These are phyloP conservation scores for Theileria sp. DNA, from an alignment of 169 alveolate genomes.

Conservation along the genomic window DNA sequence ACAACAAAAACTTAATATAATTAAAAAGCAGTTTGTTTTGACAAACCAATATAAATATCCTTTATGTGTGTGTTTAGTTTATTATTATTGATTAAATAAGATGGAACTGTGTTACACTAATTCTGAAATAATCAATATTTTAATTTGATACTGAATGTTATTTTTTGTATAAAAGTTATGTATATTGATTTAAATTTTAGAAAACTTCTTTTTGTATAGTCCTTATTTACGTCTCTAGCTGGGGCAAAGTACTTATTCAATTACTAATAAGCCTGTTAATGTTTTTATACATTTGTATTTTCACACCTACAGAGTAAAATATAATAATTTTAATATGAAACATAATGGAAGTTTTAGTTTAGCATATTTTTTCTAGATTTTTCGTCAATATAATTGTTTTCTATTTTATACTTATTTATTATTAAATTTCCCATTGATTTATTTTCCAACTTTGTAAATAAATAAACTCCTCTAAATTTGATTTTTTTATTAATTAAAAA, in stretches of 20 bases:
- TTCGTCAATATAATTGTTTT: not conserved
- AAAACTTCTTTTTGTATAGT: not conserved
- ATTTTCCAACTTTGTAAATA: not conserved
- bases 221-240: slow-evolving; percentile 11
- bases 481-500: slow-evolving; percentile 1
- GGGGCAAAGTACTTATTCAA: slow-evolving; percentile 6
- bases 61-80: not conserved
- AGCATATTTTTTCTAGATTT: not conserved
- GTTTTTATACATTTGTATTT: not conserved
- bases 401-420: not conserved
- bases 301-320: not conserved
- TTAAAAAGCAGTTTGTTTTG: not conserved
- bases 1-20: not conserved
- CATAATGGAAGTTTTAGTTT: slow-evolving; percentile 14
- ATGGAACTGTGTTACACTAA: not conserved
- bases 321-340: not conserved
- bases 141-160: not conserved
- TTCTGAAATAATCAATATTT: not conserved
- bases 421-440: not conserved
- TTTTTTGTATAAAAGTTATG: not conserved
- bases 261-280: not conserved
- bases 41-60: not conserved
- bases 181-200: not conserved
- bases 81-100: not conserved
- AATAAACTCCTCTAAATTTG: not conserved